Evolutionary conservation across 768 basidiomycete species (phyloP).

Genomic region (Gymnopilus junonius): DNA sequence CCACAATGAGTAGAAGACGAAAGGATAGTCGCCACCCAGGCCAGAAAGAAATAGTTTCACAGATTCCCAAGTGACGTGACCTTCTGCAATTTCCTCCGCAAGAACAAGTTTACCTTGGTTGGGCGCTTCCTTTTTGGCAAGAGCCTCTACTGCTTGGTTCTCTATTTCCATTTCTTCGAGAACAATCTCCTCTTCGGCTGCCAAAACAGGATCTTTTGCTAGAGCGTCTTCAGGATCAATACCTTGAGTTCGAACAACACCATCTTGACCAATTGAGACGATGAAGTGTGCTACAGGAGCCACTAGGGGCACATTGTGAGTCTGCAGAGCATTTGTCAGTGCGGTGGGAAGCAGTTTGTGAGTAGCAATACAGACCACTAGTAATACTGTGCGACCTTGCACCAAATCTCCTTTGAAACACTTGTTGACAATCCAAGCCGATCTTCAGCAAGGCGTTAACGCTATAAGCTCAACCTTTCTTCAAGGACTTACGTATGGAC

Average conservation of each 20-base stretch:
- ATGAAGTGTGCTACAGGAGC: slow-evolving; percentile 57
- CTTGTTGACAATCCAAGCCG: slow-evolving; percentile 76
- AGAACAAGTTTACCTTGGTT: slow-evolving; percentile 70
- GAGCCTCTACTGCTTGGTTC: slow-evolving; percentile 16
- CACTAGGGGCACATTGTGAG: slow-evolving; percentile 52
- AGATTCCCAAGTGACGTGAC: slow-evolving; percentile 26
- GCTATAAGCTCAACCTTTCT: too few species aligned
- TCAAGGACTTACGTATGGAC: slow-evolving; percentile 29
- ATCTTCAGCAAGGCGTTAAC: too few species aligned
- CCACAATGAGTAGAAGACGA: slow-evolving; percentile 33
- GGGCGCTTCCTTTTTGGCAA: slow-evolving; percentile 29
- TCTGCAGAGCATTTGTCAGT: slow-evolving; percentile 31
- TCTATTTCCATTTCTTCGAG: slow-evolving; percentile 30
- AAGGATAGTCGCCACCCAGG: slow-evolving; percentile 37
- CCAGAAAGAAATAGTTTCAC: slow-evolving; percentile 39
- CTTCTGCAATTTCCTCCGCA: slow-evolving; percentile 60
- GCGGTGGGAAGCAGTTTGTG: too few species aligned
- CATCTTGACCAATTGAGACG: slow-evolving; percentile 56
- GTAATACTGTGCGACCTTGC: slow-evolving; percentile 72
- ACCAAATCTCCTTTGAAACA: slow-evolving; percentile 80
- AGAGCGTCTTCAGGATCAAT: slow-evolving; percentile 45
- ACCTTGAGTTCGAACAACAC: slow-evolving; percentile 52
- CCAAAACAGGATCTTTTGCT: slow-evolving; percentile 24
- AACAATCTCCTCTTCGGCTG: slow-evolving; percentile 40
- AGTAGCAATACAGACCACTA: slow-evolving; percentile 61